These are phyloP conservation scores for Kwoniella pini DNA, from an alignment of 768 basidiomycete species.

Conservation along the genomic window DNA sequence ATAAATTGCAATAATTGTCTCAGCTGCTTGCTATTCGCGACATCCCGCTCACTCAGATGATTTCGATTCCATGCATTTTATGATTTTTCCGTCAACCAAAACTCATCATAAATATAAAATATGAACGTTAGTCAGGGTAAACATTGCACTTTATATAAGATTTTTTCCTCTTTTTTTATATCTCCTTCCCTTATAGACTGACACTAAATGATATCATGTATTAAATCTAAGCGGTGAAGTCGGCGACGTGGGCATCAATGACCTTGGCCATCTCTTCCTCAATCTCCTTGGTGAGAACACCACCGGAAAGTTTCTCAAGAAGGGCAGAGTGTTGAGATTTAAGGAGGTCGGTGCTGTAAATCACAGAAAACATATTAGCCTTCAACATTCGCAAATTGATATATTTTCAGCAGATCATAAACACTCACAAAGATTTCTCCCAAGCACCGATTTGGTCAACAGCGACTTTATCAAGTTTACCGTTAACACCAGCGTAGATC, in stretches of 20 bases:
- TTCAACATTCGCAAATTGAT: too few relatives aligned
- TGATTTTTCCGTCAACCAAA: background rate
- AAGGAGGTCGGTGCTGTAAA: conserved; percentile 71
- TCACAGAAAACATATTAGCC: too few relatives aligned
- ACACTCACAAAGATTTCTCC: conserved; percentile 63
- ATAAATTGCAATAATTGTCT: too few relatives aligned
- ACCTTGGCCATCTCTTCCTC: conserved; percentile 69
- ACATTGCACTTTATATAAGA: background rate
- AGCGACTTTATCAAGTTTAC: conserved; percentile 93
- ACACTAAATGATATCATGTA: too few relatives aligned
- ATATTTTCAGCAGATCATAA: too few relatives aligned
- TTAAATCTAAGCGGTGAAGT: conserved; percentile 51
- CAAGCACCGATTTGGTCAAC: conserved; percentile 74
- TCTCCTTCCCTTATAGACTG: background rate
- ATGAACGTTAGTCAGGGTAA: background rate
- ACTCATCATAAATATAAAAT: background rate
- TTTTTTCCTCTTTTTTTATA: background rate
- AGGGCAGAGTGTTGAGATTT: conserved; percentile 70
- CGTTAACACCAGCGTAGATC: conserved; percentile 99
- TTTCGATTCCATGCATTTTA: conserved; percentile 25
- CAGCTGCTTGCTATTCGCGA: too few relatives aligned
- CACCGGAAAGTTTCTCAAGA: conserved; percentile 79
- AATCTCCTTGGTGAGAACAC: conserved; percentile 79
- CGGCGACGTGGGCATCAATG: conserved; percentile 51
- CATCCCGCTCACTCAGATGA: too few relatives aligned